These are phyloP conservation scores for Yarrowia sp. DNA, from an alignment of 805 yeast species.

Conservation along the genomic window DNA sequence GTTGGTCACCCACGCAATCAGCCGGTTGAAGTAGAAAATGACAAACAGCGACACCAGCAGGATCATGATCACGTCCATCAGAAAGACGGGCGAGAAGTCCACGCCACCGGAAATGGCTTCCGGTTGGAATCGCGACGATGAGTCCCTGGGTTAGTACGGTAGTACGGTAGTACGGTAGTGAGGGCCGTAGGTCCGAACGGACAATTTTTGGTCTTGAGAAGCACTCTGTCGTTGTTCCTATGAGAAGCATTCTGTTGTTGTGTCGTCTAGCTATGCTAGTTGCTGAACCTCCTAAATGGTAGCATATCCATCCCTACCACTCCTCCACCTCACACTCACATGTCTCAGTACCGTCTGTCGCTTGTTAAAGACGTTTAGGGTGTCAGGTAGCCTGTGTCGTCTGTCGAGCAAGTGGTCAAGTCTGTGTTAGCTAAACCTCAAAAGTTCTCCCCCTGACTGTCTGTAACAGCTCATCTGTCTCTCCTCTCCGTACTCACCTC, in stretches of 20 bases:
- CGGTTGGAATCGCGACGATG: conserved; percentile 28
- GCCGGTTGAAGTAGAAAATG: conserved; percentile 73
- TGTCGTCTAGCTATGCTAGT: too few species aligned
- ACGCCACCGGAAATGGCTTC: conserved; percentile 36
- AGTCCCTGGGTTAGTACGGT: conserved; percentile 23
- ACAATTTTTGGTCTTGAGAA: too few species aligned
- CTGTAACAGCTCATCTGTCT: too few species aligned
- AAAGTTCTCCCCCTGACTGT: neutral
- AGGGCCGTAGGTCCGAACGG: neutral
- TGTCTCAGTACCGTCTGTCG: neutral
- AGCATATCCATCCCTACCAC: too few species aligned
- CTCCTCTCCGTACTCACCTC: neutral
- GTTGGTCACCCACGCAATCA: conserved; percentile 61
- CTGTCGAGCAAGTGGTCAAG: neutral
- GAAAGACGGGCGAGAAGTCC: conserved; percentile 64
- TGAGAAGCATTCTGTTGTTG: too few species aligned
- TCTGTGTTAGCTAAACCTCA: neutral
- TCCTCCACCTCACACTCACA: too few species aligned
- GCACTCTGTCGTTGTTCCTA: too few species aligned
- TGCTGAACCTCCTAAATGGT: neutral
- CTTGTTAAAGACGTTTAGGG: neutral
- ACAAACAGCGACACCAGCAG: conserved; percentile 60
- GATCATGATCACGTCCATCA: conserved; percentile 77
- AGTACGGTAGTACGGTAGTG: neutral
- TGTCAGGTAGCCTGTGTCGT: too few species aligned